Evolutionary conservation across 768 basidiomycete species (phyloP).

Genomic region (Termitomyces eurrhizus): DNA sequence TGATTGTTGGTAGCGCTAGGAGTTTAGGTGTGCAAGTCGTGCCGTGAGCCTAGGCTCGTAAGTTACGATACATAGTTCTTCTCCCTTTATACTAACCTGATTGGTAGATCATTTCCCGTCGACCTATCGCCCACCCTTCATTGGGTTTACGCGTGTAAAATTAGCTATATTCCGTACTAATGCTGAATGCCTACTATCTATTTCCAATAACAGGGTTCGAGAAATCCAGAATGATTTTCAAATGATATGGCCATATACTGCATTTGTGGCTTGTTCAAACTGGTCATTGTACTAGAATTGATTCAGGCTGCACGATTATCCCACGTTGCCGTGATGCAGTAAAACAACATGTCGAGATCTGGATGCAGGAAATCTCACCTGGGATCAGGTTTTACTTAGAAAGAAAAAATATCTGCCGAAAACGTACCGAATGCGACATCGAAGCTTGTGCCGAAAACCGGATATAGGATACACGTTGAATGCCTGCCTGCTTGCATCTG

Average conservation of each 20-base stretch:
- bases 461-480: slow-evolving; percentile 63
- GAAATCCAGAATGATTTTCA: slow-evolving; percentile 6
- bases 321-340: slow-evolving; percentile 6
- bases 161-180: slow-evolving; percentile 16
- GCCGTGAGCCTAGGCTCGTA: slow-evolving; percentile 46
- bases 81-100: slow-evolving; percentile 8
- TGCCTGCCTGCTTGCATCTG: slow-evolving; percentile 36
- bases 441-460: slow-evolving; percentile 60
- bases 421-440: slow-evolving; percentile 59
- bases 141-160: slow-evolving; percentile 17
- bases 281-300: slow-evolving; percentile 6
- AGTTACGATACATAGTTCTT: slow-evolving; percentile 17
- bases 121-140: slow-evolving; percentile 7
- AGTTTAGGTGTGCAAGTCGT: slow-evolving; percentile 90
- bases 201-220: slow-evolving; percentile 11
- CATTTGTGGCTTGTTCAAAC: slow-evolving; percentile 1
- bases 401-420: slow-evolving; percentile 43
- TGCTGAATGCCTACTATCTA: slow-evolving; percentile 12
- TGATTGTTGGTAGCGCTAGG: slow-evolving; percentile 84
- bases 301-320: slow-evolving; percentile 5
- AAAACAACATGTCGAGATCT: slow-evolving; percentile 8
- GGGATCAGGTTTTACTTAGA: not conserved
- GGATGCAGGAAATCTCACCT: slow-evolving; percentile 3
- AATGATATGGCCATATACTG: slow-evolving; percentile 2
- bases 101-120: slow-evolving; percentile 8